Conservation (phyloP, 129 eudicot species). For the Flaveria robusta region DNA sequence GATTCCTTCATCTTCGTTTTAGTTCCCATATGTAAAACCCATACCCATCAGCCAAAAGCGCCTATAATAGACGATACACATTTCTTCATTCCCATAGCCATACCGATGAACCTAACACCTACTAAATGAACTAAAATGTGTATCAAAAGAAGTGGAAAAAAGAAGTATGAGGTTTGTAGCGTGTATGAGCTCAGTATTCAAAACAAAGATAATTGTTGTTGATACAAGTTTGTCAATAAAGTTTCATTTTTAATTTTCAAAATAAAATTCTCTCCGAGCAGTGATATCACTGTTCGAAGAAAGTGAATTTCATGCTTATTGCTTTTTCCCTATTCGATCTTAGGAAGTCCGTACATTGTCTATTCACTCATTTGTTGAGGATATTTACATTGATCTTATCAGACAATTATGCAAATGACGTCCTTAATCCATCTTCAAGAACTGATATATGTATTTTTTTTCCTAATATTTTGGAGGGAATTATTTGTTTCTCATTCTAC, state of each 20-base stretch:
- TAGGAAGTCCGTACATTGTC: not conserved
- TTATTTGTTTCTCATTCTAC: too few species aligned
- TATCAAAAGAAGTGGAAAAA: not conserved
- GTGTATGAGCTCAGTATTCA: conserved; percentile 13
- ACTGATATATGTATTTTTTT: too few species aligned
- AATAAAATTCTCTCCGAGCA: not conserved
- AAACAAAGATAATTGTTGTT: not conserved
- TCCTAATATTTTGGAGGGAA: too few species aligned
- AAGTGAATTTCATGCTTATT: not conserved
- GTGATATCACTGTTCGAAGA: not conserved
- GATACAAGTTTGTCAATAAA: not conserved
- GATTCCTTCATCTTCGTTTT: not conserved
- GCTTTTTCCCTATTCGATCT: not conserved
- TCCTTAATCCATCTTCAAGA: too few species aligned
- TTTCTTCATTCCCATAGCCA: not conserved
- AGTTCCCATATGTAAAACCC: not conserved
- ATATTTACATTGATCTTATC: not conserved
- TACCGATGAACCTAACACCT: not conserved
- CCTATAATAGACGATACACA: not conserved
- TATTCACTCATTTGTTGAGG: not conserved
- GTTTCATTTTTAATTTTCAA: not conserved
- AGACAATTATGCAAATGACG: too few species aligned
- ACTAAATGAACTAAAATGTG: not conserved
- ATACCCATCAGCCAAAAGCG: not conserved
- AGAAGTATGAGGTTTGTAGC: not conserved